Evolutionary conservation across 2,329 filamentous ascomycete genomes (phyloP), one percentile per base, ranked within the genome.

Genomic region (Dactylellina drechsleri): DNA sequence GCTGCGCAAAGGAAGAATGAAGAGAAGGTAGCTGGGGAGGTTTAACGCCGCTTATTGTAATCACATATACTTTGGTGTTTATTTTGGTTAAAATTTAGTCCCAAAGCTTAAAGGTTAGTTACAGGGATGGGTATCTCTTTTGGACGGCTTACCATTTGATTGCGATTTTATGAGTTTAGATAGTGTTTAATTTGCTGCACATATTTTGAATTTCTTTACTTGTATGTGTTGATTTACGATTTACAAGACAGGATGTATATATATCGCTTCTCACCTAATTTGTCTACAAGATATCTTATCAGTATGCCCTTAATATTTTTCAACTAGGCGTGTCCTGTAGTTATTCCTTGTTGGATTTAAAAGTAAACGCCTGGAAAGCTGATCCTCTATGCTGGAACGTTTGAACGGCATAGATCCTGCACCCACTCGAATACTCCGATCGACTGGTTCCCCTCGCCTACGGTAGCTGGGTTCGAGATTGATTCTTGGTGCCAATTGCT

Each of bases 1-100:
- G 20, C 10, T 1, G 36, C n/a, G 12, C 26, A 41, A 26, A n/a
- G 45, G 5, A 18, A 18, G 2, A 47, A 26, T 8, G 59, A 59
- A 8, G 45, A 59, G 6, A 65, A 71, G 59, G 58, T 65, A 31
- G 52, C 49, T 2, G 57, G 47, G 18, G 43, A 64, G 16, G 58
- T 40, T 6, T 71, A 43, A 71, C 23, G 10, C 10, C 6, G 31
- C 6, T 7, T 36, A 36, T 3, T 36, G 6, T 36, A 36, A 10
- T 36, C 10, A 5, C 31, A 10, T 36, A 36, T 36, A 36, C 31
- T 5, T 36, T 36, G 6, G 31, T 36, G 5, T 8, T 36, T 36
- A 10, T 36, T 36, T 28, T 18, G 4, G 5, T 50, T 28, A 18
- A 31, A 20, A 18, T 56, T 40, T 26, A 10, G 12, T 50, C n/a